Percentiles rank a stretch among this genome's conserved stretches.
These are phyloP conservation scores for Claviceps lovelessii DNA, from an alignment of 2,329 filamentous ascomycete species.

Conservation along the genomic window DNA sequence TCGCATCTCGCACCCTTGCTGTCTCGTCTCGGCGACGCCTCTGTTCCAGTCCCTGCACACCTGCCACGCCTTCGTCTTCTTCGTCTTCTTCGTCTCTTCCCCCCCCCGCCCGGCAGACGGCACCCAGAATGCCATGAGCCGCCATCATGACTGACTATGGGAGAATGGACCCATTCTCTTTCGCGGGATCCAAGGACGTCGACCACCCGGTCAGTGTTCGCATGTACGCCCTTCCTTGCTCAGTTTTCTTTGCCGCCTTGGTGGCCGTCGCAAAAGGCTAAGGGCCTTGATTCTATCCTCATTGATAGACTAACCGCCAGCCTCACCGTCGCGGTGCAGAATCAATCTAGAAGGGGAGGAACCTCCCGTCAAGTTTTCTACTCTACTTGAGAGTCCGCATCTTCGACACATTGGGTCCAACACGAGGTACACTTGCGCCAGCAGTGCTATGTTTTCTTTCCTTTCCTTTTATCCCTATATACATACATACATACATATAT, in stretches of 20 bases:
- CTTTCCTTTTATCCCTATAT: neutral
- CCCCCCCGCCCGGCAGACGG: too few species aligned
- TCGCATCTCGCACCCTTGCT: neutral
- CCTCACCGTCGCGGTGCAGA: slow-evolving; percentile 18
- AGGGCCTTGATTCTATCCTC: neutral
- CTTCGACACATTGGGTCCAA: slow-evolving; percentile 81
- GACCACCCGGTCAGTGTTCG: slow-evolving; percentile 56
- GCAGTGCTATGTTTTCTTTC: neutral
- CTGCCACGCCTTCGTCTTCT: too few species aligned
- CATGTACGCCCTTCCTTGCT: slow-evolving; percentile 32
- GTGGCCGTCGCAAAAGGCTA: neutral
- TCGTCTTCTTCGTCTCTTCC: too few species aligned
- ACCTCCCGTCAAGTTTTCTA: slow-evolving; percentile 38
- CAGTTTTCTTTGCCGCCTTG: neutral
- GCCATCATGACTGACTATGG: slow-evolving; percentile 23
- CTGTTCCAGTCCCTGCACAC: too few species aligned
- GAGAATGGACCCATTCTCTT: slow-evolving; percentile 87
- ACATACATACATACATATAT: too few species aligned
- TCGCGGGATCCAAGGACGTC: slow-evolving; percentile 77
- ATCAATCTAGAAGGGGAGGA: slow-evolving; percentile 34
- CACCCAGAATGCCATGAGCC: slow-evolving; percentile 16
- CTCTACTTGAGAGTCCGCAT: slow-evolving; percentile 62
- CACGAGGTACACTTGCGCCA: slow-evolving; percentile 38
- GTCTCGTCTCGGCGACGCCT: neutral
- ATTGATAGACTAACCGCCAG: too few species aligned